Evolutionary conservation across 441 rosid genomes (phyloP).

Genomic region (Brassica balearica): DNA sequence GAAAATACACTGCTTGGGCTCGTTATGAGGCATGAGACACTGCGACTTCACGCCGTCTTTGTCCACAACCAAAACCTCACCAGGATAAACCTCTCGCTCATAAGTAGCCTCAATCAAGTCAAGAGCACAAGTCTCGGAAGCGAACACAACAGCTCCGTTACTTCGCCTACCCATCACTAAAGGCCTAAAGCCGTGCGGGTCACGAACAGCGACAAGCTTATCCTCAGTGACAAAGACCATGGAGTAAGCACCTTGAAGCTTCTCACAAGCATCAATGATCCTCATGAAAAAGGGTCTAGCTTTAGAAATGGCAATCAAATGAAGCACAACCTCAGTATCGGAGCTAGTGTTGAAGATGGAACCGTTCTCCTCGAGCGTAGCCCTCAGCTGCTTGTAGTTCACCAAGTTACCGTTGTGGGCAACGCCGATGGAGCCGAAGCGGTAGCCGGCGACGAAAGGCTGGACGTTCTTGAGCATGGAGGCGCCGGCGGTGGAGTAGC

Average conservation of each 20-base stretch:
- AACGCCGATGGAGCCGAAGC: conserved; percentile 82
- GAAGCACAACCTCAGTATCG: conserved; percentile 89
- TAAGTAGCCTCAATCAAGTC: conserved; percentile 88
- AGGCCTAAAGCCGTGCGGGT: conserved; percentile 84
- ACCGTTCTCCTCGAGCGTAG: conserved; percentile 72
- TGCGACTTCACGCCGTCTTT: conserved; percentile 73
- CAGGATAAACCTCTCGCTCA: conserved; percentile 82
- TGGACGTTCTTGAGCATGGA: conserved; percentile 92
- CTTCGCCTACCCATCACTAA: conserved; percentile 92
- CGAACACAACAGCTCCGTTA: conserved; percentile 86
- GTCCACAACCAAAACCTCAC: conserved; percentile 79
- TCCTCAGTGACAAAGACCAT: conserved; percentile 88
- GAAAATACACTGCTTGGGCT: conserved; percentile 83
- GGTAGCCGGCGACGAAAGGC: conserved; percentile 84
- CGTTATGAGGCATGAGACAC: conserved; percentile 65
- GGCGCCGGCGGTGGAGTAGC: conserved; percentile 88
- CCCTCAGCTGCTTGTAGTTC: conserved; percentile 65
- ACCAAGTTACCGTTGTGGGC: conserved; percentile 90
- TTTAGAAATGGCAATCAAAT: conserved; percentile 80
- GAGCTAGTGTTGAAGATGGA: conserved; percentile 82
- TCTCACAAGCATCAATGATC: conserved; percentile 87
- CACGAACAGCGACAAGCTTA: conserved; percentile 92
- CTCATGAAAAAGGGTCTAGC: conserved; percentile 79
- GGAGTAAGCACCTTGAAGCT: conserved; percentile 81
- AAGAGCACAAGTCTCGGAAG: conserved; percentile 89